Conservation (phyloP, 768 basidiomycete genomes). For the Lactifluus volemus region DNA sequence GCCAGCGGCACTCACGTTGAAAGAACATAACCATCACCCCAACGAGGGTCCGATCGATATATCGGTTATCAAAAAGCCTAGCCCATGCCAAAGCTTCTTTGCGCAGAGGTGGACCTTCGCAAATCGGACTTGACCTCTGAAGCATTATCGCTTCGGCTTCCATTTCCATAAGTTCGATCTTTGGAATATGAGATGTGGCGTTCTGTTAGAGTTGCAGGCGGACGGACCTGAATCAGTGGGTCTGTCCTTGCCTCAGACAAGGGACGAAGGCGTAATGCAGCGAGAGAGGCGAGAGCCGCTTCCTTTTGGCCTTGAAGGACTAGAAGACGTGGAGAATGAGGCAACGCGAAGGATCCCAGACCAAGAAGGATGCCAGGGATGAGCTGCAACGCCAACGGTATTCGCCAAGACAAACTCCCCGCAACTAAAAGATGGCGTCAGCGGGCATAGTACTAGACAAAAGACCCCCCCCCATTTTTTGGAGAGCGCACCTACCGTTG, state of each 20-base stretch:
- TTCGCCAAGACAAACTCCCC: slow-evolving; percentile 63
- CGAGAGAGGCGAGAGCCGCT: slow-evolving; percentile 51
- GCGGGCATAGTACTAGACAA: too few relatives aligned
- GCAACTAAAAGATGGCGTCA: slow-evolving; percentile 32
- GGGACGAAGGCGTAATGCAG: slow-evolving; percentile 43
- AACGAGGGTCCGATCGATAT: slow-evolving; percentile 54
- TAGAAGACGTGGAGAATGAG: slow-evolving; percentile 53
- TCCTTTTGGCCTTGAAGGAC: slow-evolving; percentile 45
- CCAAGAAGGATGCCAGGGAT: slow-evolving; percentile 60
- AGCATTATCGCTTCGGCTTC: slow-evolving; percentile 53
- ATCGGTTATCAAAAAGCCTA: slow-evolving; percentile 43
- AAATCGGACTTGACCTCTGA: slow-evolving; percentile 29
- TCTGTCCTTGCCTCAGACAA: slow-evolving; percentile 40
- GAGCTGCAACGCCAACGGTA: slow-evolving; percentile 66
- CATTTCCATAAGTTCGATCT: slow-evolving; percentile 77
- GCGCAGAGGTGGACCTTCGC: slow-evolving; percentile 4
- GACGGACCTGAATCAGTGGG: slow-evolving; percentile 39
- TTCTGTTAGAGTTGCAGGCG: neutral
- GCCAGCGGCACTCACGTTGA: slow-evolving; percentile 49
- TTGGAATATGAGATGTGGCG: neutral
- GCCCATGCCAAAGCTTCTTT: slow-evolving; percentile 44
- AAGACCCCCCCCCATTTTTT: neutral
- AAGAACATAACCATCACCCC: slow-evolving; percentile 75
- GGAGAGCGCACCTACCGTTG: slow-evolving; percentile 34
- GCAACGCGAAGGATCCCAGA: slow-evolving; percentile 49